Evolutionary conservation across 2,329 filamentous ascomycete genomes (phyloP).

Genomic region (Colletotrichum navitas): DNA sequence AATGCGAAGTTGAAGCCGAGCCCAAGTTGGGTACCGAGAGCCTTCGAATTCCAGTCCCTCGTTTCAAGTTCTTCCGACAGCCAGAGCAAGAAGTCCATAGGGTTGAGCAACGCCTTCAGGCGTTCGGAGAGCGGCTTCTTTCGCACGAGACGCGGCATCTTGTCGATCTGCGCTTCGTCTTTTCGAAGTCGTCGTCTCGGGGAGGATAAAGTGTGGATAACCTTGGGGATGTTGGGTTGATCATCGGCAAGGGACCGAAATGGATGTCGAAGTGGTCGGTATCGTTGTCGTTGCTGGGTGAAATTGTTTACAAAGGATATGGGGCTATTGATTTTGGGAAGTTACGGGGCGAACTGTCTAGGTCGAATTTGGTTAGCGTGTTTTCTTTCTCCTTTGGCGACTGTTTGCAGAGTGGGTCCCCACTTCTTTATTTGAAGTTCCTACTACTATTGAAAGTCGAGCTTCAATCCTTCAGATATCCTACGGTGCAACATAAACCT

Average conservation of each 20-base stretch:
- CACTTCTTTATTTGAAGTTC: neutral
- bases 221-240: neutral
- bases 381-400: too few species aligned
- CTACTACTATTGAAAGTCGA: neutral
- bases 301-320: conserved; percentile 41
- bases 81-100: conserved; percentile 91
- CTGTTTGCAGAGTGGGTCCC: neutral
- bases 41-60: conserved; percentile 87
- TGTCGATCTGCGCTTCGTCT: conserved; percentile 46
- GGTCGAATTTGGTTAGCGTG: conserved; percentile 2
- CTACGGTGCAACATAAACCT: neutral
- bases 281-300: conserved; percentile 24
- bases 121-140: conserved; percentile 84
- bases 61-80: conserved; percentile 93
- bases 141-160: conserved; percentile 83
- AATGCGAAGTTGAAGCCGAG: conserved; percentile 83
- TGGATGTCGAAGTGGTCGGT: neutral
- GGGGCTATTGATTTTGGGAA: conserved; percentile 41
- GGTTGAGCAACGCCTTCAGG: conserved; percentile 83
- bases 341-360: neutral
- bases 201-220: neutral
- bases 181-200: conserved; percentile 5
- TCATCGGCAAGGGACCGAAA: conserved; percentile 3
- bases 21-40: conserved; percentile 81
- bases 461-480: neutral